These are phyloP conservation scores for Psidium friedrichsthalianum DNA, from an alignment of 345 rosid species.

Conservation along the genomic window DNA sequence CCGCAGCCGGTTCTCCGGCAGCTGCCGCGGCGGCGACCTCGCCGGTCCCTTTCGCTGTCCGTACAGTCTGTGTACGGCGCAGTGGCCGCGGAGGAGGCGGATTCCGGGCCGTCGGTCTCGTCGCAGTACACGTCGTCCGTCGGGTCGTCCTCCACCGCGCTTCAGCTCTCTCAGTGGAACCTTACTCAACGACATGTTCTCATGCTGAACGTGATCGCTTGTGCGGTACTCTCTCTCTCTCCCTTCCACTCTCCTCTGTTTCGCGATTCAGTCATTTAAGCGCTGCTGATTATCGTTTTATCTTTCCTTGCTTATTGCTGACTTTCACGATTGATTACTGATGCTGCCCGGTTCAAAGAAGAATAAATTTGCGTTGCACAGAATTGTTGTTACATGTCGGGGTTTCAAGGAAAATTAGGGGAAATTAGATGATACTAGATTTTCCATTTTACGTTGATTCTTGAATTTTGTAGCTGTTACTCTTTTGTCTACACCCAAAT, in stretches of 20 bases:
- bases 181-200: constrained; percentile 60
- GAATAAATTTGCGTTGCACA: neutral
- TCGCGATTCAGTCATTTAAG: neutral
- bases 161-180: constrained; percentile 44
- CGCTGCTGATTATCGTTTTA: neutral
- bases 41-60: constrained; percentile 8
- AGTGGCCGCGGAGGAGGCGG: constrained; percentile 2
- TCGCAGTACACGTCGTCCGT: constrained; percentile 38
- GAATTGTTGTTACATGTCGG: neutral
- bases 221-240: constrained; percentile 24
- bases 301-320: neutral
- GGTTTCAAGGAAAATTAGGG: neutral
- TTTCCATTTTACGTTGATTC: neutral
- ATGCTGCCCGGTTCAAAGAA: neutral
- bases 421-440: neutral
- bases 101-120: constrained; percentile 21
- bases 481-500: neutral
- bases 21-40: constrained; percentile 10
- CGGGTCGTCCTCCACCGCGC: constrained; percentile 25
- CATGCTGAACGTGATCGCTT: constrained; percentile 53
- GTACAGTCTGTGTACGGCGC: constrained; percentile 12
- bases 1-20: neutral
- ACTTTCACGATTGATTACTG: neutral
- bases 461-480: neutral
- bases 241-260: neutral